phyloP scores from a whole-genome alignment of 768 basidiomycete species.

The Crepidotus variabilis region DNA sequence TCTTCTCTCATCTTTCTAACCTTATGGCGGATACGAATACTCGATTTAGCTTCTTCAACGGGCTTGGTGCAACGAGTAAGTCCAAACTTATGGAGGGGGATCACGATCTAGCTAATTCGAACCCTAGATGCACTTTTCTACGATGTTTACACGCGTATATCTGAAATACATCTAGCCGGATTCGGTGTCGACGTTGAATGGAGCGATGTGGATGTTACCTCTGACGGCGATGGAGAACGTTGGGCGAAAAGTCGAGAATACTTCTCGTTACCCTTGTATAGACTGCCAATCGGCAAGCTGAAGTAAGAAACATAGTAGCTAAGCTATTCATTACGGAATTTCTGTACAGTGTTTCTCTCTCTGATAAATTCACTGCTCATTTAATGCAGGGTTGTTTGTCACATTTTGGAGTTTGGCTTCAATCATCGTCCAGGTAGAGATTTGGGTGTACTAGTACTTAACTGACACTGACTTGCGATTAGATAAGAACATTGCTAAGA shows the following conservation, averaged over 20 bases:
- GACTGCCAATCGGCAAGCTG: conserved; percentile 52
- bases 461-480: too few species aligned
- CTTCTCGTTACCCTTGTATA: conserved; percentile 74
- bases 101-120: conserved; percentile 3
- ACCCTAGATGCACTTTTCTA: conserved; percentile 80
- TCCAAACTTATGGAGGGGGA: conserved; percentile 6
- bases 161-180: conserved; percentile 82
- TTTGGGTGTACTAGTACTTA: too few species aligned
- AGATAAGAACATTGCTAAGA: too few species aligned
- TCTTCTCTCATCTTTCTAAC: conserved; percentile 79
- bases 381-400: too few species aligned
- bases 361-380: too few species aligned
- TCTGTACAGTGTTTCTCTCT: too few species aligned
- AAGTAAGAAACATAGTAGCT: neutral
- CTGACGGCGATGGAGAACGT: conserved; percentile 47
- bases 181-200: conserved; percentile 78
- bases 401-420: too few species aligned
- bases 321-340: too few species aligned
- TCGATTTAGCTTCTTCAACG: conserved; percentile 95
- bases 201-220: conserved; percentile 70
- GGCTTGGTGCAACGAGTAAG: conserved; percentile 91
- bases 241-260: conserved; percentile 81
- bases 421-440: too few species aligned
- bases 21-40: conserved; percentile 71
- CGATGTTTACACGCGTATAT: conserved; percentile 83